Base-by-base conservation (phyloP, 1,284 basidiomycete genomes). In the Cutaneotrichosporon mucoides region DNA sequence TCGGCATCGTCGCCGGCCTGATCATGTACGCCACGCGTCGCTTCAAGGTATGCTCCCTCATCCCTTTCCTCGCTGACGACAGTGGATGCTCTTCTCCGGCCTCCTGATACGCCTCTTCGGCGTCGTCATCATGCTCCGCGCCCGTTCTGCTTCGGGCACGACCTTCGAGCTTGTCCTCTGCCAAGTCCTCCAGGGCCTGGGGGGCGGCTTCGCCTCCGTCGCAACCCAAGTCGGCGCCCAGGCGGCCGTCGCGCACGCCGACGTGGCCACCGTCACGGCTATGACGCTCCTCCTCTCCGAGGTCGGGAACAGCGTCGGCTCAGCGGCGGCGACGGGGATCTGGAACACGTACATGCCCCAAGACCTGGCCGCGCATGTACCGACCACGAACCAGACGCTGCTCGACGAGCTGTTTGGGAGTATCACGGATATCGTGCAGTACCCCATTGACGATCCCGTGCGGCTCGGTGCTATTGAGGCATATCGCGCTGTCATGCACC, bases 231-330 rank as follows among this genome's bases (percentile, higher is more conserved):
- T 91, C 57, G 86, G 85, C 41, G 86, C 89, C 0, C 91, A 93
- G 75, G 89, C 88, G 4, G 33, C 53, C 12, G 53, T 55, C 35
- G 80, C 85, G 0, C 90, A 90, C 71, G 75, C 79, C 34, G 89
- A 92, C 67, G 86, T 92, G 15, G 90, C 89, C 0, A 86, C 87
- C 66, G 87, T 88, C 54, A 93, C 88, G 6, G 90, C 91, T 1
- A 81, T 92, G 62, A 84, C 91, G 11, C 80, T 92, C 38, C 82
- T 93, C 41, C 77, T 81, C 53, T 81, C 82, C 38, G 83, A 83
- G 67, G 78, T 83, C 9, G 83, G 83, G 16, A 82, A 81, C 58
- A 77, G 78, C 11, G 76, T 82, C 43, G 82, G 82, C 8, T 77
- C 79, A 0, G 81, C 82, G 9, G 72, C 79, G 44, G 81, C 77